Evolutionary conservation across 495 filamentous ascomycete genomes (phyloP), one percentile per base, ranked within the genome.

Genomic region (Aspergillus avenaceus): DNA sequence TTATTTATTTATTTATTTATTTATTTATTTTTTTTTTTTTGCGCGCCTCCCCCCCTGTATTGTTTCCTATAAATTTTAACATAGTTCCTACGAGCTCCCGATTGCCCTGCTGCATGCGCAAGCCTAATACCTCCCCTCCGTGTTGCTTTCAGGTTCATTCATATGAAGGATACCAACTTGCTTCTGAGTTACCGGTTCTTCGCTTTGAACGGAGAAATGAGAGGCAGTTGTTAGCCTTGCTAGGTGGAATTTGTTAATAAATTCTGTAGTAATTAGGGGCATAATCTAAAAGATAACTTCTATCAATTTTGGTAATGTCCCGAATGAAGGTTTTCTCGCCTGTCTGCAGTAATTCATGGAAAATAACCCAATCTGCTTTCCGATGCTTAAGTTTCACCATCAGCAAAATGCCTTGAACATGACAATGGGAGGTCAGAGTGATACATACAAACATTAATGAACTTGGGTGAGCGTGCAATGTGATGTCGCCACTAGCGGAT

Each of bases 361-460:
- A 98, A 34, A 98, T 82, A 8, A 98, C 91, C 93, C 93, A 98
- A 56, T 97, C 92, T 14, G 88, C 90, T 74, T 95, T 97, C 37
- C 93, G 83, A 69, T 97, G 96, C 81, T 84, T 23, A 31, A 53
- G 46, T 25, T 2, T 13, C 28, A 53, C 27, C 60, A 52, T 64
- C 44, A 70, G 59, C 38, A 55, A 28, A 51, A 22, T 7, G 16
- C 13, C 32, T 21, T n/a, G n/a, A 1, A 51, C 23, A 23, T 9
- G 36, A 26, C 21, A 28, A 11, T 0, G 11, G 38, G 8, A 34
- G 29, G 23, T 8, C 21, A 29, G 14, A 37, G 38, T 3, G 37
- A 18, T 27, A 80, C 81, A 70, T 64, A 84, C 81, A 77, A 97
- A 97, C 85, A 98, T 90, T 59, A 98, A 67, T 14, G 88, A 93